Percentiles rank a stretch among this genome's conserved stretches.
These are phyloP conservation scores for Thermothielavioides terrestris DNA, from an alignment of 495 filamentous ascomycete species.

Conservation along the genomic window DNA sequence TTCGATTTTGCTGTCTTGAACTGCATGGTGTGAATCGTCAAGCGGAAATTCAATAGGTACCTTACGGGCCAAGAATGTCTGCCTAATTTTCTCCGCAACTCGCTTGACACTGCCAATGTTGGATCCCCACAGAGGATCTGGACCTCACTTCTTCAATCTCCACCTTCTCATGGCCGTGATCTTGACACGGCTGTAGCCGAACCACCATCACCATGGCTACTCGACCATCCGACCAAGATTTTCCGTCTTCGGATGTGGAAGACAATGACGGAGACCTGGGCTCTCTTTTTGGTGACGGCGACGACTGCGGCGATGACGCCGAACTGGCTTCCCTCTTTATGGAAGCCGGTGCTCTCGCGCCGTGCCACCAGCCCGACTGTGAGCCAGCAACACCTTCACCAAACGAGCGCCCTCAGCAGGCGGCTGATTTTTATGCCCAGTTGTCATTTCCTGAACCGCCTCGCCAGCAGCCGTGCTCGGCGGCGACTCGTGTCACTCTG, in stretches of 20 bases:
- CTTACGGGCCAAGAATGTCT: no score
- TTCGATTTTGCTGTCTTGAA: no score
- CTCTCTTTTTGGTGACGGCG: slow-evolving; percentile 19
- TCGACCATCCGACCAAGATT: no score
- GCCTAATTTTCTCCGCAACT: no score
- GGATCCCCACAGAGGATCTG: no score
- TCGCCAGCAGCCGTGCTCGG: background rate
- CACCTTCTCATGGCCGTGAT: background rate
- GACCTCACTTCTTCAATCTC: background rate
- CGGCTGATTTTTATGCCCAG: slow-evolving; percentile 9
- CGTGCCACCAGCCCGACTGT: background rate
- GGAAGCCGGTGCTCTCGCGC: slow-evolving; percentile 8
- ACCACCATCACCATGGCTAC: slow-evolving; percentile 4
- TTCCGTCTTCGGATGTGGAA: background rate
- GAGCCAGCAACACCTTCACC: slow-evolving; percentile 9
- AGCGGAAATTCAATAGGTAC: no score
- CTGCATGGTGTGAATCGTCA: no score
- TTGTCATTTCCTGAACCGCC: background rate
- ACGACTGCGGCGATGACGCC: slow-evolving; percentile 7
- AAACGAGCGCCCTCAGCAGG: slow-evolving; percentile 1
- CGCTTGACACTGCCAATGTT: no score
- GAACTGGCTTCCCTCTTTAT: slow-evolving; percentile 19
- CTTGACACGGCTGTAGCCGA: background rate
- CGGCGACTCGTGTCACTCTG: slow-evolving; percentile 5
- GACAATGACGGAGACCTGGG: slow-evolving; percentile 14